Base-by-base conservation (phyloP, 2,329 filamentous ascomycete genomes). In the Exophiala xenobiotica region DNA sequence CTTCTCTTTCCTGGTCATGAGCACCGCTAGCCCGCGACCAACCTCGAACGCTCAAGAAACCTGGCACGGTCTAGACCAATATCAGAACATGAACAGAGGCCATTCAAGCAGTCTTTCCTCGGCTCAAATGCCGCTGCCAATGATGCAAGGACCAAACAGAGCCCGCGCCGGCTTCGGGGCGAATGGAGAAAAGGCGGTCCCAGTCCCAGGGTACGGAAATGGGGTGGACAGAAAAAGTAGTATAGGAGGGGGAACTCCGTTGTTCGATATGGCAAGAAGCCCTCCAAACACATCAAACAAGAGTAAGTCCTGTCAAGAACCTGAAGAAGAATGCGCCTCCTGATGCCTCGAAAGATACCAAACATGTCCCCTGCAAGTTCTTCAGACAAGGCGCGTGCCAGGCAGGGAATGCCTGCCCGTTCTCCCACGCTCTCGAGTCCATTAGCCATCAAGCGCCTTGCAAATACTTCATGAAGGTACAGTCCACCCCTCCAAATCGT, bases 361-460 rank as follows among this genome's bases (percentile, higher is more conserved):
- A 91, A 56, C 93, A 97, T 75, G 93, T 99, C 38, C 93, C 93
- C 31, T 99, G 93, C 87, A 97, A 97, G 79, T 99, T 99, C 86
- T 99, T 93, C 73, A 86, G 90, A 47, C 90, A 96, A 75, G 91
- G 92, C 69, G 85, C 90, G 65, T 99, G 93, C 71, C 92, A 97
- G 79, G 93, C 93, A 51, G 93, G 93, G 63, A 88, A 88, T 69
- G 90, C 91, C 60, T 99, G 93, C 75, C 93, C 93, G 33, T 99
- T 97, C 73, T 89, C 90, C 64, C 93, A 99, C 74, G 92, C 95
- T 59, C 84, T 93, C 59, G 88, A 93, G 67, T 81, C 85, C 23
- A 83, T 90, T 33, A 82, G 87, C 45, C 90, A 96, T 69, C 91
- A 88, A 56, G 84, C 95, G 60, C 82, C 83, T 9, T 99, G 93